Base-by-base conservation (phyloP, 2,329 filamentous ascomycete genomes). In the Teratosphaeriaceae sp. region DNA sequence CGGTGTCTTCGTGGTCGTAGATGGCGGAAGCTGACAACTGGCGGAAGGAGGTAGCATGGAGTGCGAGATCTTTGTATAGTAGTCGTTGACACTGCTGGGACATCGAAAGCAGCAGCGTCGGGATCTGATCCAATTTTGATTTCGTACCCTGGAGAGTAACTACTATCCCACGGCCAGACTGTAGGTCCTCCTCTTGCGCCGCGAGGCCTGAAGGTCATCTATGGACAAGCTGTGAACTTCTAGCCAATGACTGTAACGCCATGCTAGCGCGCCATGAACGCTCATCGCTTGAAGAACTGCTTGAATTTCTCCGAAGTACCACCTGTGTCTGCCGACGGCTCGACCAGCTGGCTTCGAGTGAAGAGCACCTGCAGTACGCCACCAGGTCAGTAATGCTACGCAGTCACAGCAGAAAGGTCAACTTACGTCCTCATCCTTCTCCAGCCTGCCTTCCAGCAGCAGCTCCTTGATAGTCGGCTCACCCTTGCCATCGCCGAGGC, bases 391-490 rank as follows among this genome's bases (percentile, higher is more conserved):
- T 15, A 16, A 27, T 26, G 1, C 1, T 22, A 29, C 41, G 11
- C 39, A 43, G 15, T 8, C 13, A 12, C 22, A 4, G 19, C 22
- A 42, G 20, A 43, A 16, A 15, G 9, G n/a, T 27, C 19, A 38
- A 69, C 82, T 69, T 67, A 94, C 89, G 71, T 96, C 90, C 55
- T 94, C 88, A 66, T 95, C 88, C 43, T 81, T 84, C 34, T 80
- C 74, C 68, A 96, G 84, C 57, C 82, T 80, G 53, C 85, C 85
- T 57, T 94, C 87, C 50, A 96, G 66, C 43, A 96, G 80, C 56
- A 95, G 65, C 54, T 85, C 81, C 55, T 82, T 75, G 3, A 85
- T 78, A 41, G 77, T 73, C 46, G 15, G n/a, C 55, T 84, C 82
- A 56, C 75, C 81, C 24, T 72, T 70, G 9, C 48, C 43, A 6